A percentile compares a stretch with the other conserved stretches of the same genome.
These are phyloP conservation scores for Litchi chinensis DNA, from an alignment of 345 rosid species.

Conservation along the genomic window DNA sequence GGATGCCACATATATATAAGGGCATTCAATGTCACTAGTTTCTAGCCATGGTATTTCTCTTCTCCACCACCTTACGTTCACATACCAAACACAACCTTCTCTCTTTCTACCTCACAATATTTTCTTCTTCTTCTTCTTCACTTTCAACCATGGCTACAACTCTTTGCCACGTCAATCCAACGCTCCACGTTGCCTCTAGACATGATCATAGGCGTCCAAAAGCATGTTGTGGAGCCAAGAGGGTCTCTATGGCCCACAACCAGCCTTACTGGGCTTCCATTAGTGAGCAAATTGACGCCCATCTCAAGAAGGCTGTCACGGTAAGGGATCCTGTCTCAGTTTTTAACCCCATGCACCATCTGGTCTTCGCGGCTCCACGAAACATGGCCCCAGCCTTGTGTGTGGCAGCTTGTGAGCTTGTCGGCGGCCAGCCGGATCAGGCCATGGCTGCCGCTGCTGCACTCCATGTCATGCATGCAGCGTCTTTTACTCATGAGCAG, in stretches of 20 bases:
- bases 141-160: not conserved
- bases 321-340: conserved; percentile 28
- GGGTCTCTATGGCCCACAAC: conserved; percentile 12
- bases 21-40: no score
- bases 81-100: not conserved
- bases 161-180: conserved; percentile 2
- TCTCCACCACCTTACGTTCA: not conserved
- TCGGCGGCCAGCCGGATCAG: conserved; percentile 28
- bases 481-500: conserved; percentile 41
- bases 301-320: conserved; percentile 41
- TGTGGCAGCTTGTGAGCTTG: not conserved
- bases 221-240: not conserved
- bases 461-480: conserved; percentile 45
- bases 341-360: not conserved
- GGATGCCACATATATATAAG: no score
- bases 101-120: no score
- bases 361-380: not conserved
- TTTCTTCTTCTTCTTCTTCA: not conserved
- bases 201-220: conserved; percentile 12
- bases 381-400: not conserved
- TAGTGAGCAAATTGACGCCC: conserved; percentile 38
- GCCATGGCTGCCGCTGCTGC: conserved; percentile 65
- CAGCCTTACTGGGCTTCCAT: conserved; percentile 40
- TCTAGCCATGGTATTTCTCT: no score
- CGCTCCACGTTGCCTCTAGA: not conserved